Conservation (phyloP, 2,329 filamentous ascomycete genomes). For the Cladosporium sp. region DNA sequence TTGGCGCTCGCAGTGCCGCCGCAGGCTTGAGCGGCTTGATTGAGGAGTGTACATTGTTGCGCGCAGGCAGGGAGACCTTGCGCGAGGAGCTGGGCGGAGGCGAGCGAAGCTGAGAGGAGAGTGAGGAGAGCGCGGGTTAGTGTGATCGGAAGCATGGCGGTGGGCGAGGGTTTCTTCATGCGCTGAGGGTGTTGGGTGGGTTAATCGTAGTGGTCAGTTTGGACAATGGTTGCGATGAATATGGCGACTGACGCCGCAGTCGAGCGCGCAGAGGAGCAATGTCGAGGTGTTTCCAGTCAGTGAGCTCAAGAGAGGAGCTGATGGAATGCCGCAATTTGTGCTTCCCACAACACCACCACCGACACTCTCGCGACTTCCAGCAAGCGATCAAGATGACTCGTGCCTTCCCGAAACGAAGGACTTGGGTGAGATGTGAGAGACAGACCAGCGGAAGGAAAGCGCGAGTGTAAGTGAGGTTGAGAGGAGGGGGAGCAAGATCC, state of each 20-base stretch:
- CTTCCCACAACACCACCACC: neutral
- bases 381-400: neutral
- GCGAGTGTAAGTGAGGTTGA: neutral
- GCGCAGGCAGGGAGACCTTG: constrained; percentile 35
- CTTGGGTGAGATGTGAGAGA: neutral
- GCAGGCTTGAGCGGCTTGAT: constrained; percentile 67
- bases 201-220: neutral
- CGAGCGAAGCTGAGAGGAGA: constrained; percentile 15
- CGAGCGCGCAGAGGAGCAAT: neutral
- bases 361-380: neutral
- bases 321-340: constrained; percentile 2
- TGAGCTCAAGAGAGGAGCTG: neutral
- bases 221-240: neutral
- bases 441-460: neutral
- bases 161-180: neutral
- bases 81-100: constrained; percentile 26
- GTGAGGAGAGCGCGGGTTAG: constrained; percentile 10
- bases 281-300: neutral
- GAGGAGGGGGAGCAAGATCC: neutral
- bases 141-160: constrained; percentile 2
- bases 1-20: constrained; percentile 47
- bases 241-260: neutral
- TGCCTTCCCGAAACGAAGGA: neutral
- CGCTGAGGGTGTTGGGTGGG: neutral
- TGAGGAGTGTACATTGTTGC: constrained; percentile 29